Base-by-base conservation (phyloP, 257 asterid genomes). In the Jacaranda copaia region DNA sequence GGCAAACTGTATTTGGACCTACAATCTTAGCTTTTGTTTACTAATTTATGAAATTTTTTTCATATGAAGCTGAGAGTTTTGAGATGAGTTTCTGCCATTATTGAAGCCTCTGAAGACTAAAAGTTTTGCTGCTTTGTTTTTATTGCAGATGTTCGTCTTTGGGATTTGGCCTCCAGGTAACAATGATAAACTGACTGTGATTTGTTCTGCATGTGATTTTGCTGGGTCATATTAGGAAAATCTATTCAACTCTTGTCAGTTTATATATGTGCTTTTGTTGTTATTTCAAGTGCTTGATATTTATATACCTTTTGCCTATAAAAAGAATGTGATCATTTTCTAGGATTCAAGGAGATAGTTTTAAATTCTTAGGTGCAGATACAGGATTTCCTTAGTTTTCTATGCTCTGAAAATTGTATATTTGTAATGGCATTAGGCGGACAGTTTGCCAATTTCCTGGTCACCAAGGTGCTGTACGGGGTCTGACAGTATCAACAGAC, bases 131-230 rank as follows among this genome's bases (percentile, higher is more conserved):
- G 14, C 61, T 58, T 71, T 68, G 45, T 81, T 68, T 56, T 25
- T 5, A 45, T 53, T 85, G 86, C 97, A 94, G 99, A 94, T 87
- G 88, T 94, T 77, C 98, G 99, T 35, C 96, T 87, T 72, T 94
- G 99, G 99, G 99, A 94, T 88, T 78, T 94, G 69, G 98, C 98
- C 71, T 65, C 77, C 82, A 92, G 98, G 99, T 94, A 86, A 76
- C 62, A 42, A 20, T 25, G 52, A 58, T 81, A 46, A 71, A 36
- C 70, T 40, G 49, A 59, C 56, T 63, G n/a, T 51, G 77, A 4
- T 74, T 79, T 76, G 75, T 71, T 46, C 36, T 38, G 53, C 65
- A 46, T 48, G 40, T 76, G 67, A 39, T 68, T 16, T 10, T 60
- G 18, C 53, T 52, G 42, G 49, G 64, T 57, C 48, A 65, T 42